phyloP scores from a whole-genome alignment of 2,329 filamentous ascomycete species.

The Fusarium temperatum region DNA sequence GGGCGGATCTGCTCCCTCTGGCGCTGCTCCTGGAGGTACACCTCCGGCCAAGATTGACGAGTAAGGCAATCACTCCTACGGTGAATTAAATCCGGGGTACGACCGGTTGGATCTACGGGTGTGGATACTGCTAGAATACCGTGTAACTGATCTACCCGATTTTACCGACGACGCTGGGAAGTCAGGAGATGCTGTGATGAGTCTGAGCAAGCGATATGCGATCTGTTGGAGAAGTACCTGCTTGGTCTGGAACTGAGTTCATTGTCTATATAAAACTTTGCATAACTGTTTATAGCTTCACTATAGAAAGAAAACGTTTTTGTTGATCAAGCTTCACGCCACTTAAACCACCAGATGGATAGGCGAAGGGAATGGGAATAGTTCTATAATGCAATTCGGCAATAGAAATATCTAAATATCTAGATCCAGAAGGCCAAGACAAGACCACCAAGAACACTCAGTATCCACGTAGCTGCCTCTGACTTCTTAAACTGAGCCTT shows the following conservation, averaged over 20 bases:
- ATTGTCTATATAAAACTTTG: not conserved
- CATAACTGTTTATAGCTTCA: not conserved
- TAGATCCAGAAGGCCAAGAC: slow-evolving; percentile 11
- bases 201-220: not conserved
- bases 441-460: slow-evolving; percentile 7
- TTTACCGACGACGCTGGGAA: not conserved
- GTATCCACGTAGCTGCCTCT: slow-evolving; percentile 14
- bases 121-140: not conserved
- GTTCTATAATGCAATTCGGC: not conserved
- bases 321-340: not conserved
- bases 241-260: not conserved
- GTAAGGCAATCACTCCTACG: not conserved
- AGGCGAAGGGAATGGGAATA: not conserved
- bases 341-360: not conserved
- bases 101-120: not conserved
- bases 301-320: not conserved
- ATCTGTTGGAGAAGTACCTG: not conserved
- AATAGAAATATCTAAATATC: not conserved
- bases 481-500: slow-evolving; percentile 19
- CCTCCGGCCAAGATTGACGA: not conserved
- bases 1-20: slow-evolving; percentile 9
- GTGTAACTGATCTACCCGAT: not conserved
- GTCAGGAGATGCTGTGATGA: not conserved
- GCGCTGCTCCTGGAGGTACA: not conserved
- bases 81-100: not conserved